Base-by-base conservation (phyloP, 176 grass and related monocot species). In the Zizania latifolia region DNA sequence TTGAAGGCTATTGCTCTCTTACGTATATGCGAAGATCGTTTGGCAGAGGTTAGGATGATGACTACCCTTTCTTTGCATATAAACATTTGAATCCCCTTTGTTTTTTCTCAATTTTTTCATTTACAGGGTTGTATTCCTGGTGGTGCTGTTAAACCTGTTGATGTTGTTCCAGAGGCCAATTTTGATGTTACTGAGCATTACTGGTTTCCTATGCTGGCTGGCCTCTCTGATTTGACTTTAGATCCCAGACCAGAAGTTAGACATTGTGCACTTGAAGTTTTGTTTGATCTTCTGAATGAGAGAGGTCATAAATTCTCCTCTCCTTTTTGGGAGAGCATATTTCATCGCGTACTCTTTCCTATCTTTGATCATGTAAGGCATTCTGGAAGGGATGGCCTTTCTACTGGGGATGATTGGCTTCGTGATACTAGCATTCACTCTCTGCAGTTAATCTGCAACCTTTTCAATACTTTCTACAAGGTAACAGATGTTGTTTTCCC, bases 1-100 rank as follows among this genome's bases (percentile, higher is more conserved):
- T 86, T 99, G 76, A 99, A 99, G 92, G 96, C 96, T 74, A 99
- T 99, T 88, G 96, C 96, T 90, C 91, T 99, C 38, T 85, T 99
- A 17, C 91, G 96, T 68, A 99, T 99, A 77, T 99, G 96, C 45
- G 96, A 99, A 92, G 92, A 99, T 86, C 96, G 96, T 61, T 90
- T 99, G 76, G 96, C 96, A 44, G 96, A 99, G 96, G 96, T 99
- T 88, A 35, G 82, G 40, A 83, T 77, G 41, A 64, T 77, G 17
- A 80, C 32, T 24, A 78, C 10, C 50, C 36, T 46, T 28, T 19
- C 31, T 54, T 58, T 64, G 30, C 40, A 70, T 40, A 44, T 76
- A 44, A 77, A 6, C 24, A 4, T 65, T 31, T 68, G 36, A 14
- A 17, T 26, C 36, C 68, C 56, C 29, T 65, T 80, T 80, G 70